These are phyloP conservation scores for Microstegium vimineum DNA, from an alignment of 176 grass and related monocot species.

Conservation along the genomic window DNA sequence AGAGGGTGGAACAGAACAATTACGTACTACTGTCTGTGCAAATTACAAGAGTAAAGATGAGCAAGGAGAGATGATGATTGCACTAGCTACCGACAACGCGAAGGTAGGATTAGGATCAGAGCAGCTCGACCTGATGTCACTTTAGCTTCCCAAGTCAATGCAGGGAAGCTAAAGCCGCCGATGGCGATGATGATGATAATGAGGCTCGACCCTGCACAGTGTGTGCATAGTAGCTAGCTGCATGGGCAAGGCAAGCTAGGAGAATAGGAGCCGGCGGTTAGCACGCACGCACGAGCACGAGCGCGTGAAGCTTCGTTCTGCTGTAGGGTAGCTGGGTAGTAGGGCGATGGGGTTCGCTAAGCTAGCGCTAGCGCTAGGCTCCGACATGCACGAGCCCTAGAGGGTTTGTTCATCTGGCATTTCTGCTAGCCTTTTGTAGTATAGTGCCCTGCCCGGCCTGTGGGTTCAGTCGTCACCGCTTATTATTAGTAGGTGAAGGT, in stretches of 20 bases:
- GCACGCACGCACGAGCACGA: no score
- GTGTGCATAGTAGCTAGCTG: not conserved
- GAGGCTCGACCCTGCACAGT: not conserved
- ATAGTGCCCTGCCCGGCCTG: not conserved
- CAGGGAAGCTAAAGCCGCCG: not conserved
- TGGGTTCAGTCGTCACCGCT: not conserved
- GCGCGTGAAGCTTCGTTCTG: not conserved
- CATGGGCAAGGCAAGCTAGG: not conserved
- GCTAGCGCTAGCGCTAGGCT: not conserved
- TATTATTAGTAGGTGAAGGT: not conserved
- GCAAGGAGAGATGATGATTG: not conserved
- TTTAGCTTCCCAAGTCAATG: not conserved
- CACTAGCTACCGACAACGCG: not conserved
- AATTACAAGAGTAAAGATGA: no score
- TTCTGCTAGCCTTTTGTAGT: constrained; percentile 13
- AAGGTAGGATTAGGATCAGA: not conserved
- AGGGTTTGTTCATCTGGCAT: not conserved
- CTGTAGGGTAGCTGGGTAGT: not conserved
- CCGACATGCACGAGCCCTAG: not conserved
- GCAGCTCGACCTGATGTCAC: not conserved
- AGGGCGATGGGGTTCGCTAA: no score
- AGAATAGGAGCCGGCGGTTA: not conserved
- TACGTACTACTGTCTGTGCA: no score
- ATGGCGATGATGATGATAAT: not conserved
- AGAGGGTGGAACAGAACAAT: no score